These are phyloP conservation scores for Cyclotella cryptica DNA, from an alignment of 108 stramenopile species.

Conservation along the genomic window DNA sequence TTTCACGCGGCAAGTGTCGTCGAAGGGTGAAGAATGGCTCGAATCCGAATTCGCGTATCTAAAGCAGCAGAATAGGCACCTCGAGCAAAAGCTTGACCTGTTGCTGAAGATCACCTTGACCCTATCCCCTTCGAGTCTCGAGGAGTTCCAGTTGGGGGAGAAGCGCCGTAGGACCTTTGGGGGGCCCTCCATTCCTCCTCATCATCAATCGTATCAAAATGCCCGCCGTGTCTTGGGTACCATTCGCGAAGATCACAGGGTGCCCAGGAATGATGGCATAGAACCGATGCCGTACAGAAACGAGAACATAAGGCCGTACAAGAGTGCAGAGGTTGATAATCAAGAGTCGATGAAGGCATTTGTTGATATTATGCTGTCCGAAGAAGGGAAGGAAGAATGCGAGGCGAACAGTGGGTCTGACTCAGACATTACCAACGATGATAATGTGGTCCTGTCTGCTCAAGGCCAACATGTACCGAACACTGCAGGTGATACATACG, in stretches of 20 bases:
- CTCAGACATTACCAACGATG: slow-evolving; percentile 3
- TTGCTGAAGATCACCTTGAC: slow-evolving; percentile 24
- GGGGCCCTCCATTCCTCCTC: not conserved
- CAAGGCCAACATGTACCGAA: not conserved
- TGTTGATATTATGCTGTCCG: slow-evolving; percentile 29
- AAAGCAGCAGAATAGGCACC: slow-evolving; percentile 30
- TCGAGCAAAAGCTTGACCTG: slow-evolving; percentile 21
- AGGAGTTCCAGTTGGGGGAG: slow-evolving; percentile 18
- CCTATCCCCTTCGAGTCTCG: slow-evolving; percentile 4
- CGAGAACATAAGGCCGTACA: not conserved
- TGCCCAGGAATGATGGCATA: slow-evolving; percentile 2
- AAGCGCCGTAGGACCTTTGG: slow-evolving; percentile 18
- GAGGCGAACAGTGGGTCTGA: not conserved
- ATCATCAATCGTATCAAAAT: not conserved
- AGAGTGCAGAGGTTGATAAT: slow-evolving; percentile 11
- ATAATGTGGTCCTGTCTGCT: not conserved
- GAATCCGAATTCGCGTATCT: slow-evolving; percentile 32
- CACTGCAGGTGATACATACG: not conserved
- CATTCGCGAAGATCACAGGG: slow-evolving; percentile 11
- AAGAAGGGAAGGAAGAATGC: slow-evolving; percentile 7
- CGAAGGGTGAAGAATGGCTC: slow-evolving; percentile 31
- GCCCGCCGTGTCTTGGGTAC: not conserved
- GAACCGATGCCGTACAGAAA: slow-evolving; percentile 15
- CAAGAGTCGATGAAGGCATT: slow-evolving; percentile 23
- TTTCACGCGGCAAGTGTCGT: slow-evolving; percentile 4